Evolutionary conservation across 164 flowering plant species (phyloP), one percentile per base, ranked within the genome.

Genomic region (Litsea cubeba): DNA sequence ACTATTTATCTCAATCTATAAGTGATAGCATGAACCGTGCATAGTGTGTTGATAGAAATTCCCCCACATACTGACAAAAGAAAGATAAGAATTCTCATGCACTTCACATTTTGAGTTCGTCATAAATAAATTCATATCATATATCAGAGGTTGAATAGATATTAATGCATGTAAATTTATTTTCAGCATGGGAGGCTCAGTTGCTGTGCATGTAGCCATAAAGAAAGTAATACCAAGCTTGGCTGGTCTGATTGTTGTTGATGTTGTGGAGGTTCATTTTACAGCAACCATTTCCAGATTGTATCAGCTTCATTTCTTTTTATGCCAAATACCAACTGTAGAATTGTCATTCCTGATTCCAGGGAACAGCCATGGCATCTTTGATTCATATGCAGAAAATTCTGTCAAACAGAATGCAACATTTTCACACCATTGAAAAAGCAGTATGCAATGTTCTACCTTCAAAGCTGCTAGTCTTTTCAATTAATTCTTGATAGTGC

Each of bases 341-440:
- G 3, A 50, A 63, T 58, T 58, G 74, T 40, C 22, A 62, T 62
- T 50, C 67, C 28, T 20, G 77, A 80, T 77, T 78, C 77, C 92
- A 94, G 98, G 99, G 99, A 78, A 94, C 99, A 69, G 98, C 99
- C 71, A 81, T 96, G 87, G 93, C 97, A 76, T 96, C 99, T 62
- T 82, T 96, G 83, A 78, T 89, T 24, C 99, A 96, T 72, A 96
- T 96, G 99, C 99, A 92, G 80, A 92, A 92, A 85, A 85, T 96
- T 75, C 82, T 96, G 50, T 88, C 99, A 76, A 87, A 74, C 87
- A 84, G 97, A 82, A 83, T 88, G 92, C 95, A 96, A 70, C 84
- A 90, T 74, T 96, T 96, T 79, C 79, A 87, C 40, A 78, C 90
- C 74, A 73, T 91, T 77, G 98, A 91, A 79, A 96, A 94, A 87